Conservation (phyloP, 441 rosid species). For the Kokia cookei region DNA sequence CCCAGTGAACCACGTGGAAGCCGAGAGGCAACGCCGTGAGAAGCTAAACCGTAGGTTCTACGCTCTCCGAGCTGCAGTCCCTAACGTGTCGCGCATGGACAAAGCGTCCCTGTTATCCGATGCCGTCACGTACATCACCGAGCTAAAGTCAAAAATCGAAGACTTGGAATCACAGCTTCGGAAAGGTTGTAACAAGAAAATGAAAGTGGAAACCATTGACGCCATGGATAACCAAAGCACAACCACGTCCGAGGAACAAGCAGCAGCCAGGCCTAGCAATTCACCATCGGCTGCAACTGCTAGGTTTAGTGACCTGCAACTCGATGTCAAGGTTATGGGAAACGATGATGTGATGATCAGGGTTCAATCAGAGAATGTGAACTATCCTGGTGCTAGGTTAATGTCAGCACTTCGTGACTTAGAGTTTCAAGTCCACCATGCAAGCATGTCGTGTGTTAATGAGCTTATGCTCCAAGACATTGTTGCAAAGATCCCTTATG, state of each 20-base stretch:
- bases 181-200: slow-evolving; percentile 28
- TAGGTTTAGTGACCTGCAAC: slow-evolving; percentile 18
- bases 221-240: slow-evolving; percentile 47
- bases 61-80: slow-evolving; percentile 68
- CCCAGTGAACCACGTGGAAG: slow-evolving; percentile 57
- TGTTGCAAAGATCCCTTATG: slow-evolving; percentile 46
- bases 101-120: slow-evolving; percentile 73
- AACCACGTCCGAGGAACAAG: slow-evolving; percentile 39
- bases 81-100: slow-evolving; percentile 77
- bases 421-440: slow-evolving; percentile 56
- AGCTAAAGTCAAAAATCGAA: slow-evolving; percentile 39
- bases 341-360: slow-evolving; percentile 60
- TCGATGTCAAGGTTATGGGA: slow-evolving; percentile 54
- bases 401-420: slow-evolving; percentile 55
- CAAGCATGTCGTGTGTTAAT: slow-evolving; percentile 52
- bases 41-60: slow-evolving; percentile 79
- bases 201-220: slow-evolving; percentile 32
- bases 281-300: slow-evolving; percentile 2
- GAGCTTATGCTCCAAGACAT: slow-evolving; percentile 67
- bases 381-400: slow-evolving; percentile 46
- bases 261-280: slow-evolving; percentile 13
- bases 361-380: slow-evolving; percentile 53
- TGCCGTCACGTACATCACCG: slow-evolving; percentile 57
- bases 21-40: slow-evolving; percentile 77
- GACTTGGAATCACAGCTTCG: slow-evolving; percentile 41